These are phyloP conservation scores for Podaxis carcinomalis DNA, from an alignment of 768 basidiomycete genomes.

Conservation along the genomic window DNA sequence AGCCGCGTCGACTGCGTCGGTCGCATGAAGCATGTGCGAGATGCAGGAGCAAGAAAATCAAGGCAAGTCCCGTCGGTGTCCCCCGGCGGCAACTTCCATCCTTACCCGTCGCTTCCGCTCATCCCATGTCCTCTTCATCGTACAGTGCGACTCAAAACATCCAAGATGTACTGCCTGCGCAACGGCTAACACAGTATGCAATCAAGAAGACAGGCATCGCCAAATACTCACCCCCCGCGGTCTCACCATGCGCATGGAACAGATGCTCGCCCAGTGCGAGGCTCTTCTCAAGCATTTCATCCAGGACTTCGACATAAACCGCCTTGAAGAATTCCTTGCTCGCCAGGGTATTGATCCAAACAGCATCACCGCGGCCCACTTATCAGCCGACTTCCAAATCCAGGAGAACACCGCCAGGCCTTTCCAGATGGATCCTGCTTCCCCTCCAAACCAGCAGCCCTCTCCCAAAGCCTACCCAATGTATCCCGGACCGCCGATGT, in stretches of 20 bases:
- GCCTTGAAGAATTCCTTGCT: slow-evolving; percentile 59
- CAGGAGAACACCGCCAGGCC: slow-evolving; percentile 22
- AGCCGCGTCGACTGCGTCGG: slow-evolving; percentile 77
- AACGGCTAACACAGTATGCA: slow-evolving; percentile 72
- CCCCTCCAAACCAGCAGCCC: slow-evolving; percentile 19
- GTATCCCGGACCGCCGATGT: slow-evolving; percentile 33
- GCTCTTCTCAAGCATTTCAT: slow-evolving; percentile 73
- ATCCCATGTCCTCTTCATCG: slow-evolving; percentile 23
- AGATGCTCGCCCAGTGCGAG: slow-evolving; percentile 73
- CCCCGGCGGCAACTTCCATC: slow-evolving; percentile 84
- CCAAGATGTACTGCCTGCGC: slow-evolving; percentile 84
- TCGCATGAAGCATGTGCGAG: slow-evolving; percentile 91
- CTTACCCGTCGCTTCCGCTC: slow-evolving; percentile 33
- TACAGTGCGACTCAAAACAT: slow-evolving; percentile 87
- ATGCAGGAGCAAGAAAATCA: slow-evolving; percentile 96
- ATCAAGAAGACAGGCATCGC: slow-evolving; percentile 85
- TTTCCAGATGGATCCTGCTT: slow-evolving; percentile 29
- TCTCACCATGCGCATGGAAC: slow-evolving; percentile 78
- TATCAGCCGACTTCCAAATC: slow-evolving; percentile 28
- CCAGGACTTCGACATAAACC: slow-evolving; percentile 61
- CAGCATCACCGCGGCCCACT: slow-evolving; percentile 20
- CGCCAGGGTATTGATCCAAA: slow-evolving; percentile 63
- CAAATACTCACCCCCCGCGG: slow-evolving; percentile 84
- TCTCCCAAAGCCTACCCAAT: slow-evolving; percentile 31
- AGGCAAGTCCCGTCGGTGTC: slow-evolving; percentile 70